phyloP scores from a whole-genome alignment of 2,329 filamentous ascomycete genomes.

The Aulographum hederae region DNA sequence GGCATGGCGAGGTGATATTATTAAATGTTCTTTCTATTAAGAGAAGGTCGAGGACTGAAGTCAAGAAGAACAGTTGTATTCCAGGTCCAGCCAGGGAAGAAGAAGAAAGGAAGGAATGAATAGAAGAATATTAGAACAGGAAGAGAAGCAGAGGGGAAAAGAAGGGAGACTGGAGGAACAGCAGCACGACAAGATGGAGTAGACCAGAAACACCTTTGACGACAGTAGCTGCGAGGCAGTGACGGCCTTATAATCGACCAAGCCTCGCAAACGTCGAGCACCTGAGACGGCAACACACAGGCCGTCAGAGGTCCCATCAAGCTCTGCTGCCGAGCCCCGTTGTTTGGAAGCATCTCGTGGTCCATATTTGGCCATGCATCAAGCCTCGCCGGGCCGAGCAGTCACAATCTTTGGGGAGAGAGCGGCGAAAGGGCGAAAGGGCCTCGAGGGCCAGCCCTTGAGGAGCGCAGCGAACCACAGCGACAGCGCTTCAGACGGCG shows the following conservation, averaged over 20 bases:
- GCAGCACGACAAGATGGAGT: neutral
- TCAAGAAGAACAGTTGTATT: constrained; percentile 9
- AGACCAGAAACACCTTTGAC: neutral
- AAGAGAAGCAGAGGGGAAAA: constrained; percentile 16
- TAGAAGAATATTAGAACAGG: constrained; percentile 1
- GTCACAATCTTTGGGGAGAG: too few relatives aligned
- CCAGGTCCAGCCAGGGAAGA: constrained; percentile 21
- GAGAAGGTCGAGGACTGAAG: too few relatives aligned
- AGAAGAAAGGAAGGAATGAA: neutral
- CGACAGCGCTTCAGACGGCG: too few relatives aligned
- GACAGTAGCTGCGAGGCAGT: constrained; percentile 5
- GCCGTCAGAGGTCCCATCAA: too few relatives aligned
- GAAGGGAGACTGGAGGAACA: constrained; percentile 13
- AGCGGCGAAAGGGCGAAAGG: too few relatives aligned
- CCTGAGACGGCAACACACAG: neutral
- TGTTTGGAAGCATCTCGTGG: too few relatives aligned
- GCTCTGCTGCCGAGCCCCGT: neutral
- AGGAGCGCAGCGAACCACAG: too few relatives aligned
- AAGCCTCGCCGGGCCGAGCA: too few relatives aligned
- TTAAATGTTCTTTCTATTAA: too few relatives aligned
- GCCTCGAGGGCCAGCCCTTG: too few relatives aligned
- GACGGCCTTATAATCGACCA: constrained; percentile 1
- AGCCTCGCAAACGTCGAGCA: neutral
- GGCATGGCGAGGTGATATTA: constrained; percentile 19
- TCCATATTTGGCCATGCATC: too few relatives aligned